Base-by-base conservation (phyloP, 2,329 filamentous ascomycete genomes). In the Sphaerulina vaccinii region DNA sequence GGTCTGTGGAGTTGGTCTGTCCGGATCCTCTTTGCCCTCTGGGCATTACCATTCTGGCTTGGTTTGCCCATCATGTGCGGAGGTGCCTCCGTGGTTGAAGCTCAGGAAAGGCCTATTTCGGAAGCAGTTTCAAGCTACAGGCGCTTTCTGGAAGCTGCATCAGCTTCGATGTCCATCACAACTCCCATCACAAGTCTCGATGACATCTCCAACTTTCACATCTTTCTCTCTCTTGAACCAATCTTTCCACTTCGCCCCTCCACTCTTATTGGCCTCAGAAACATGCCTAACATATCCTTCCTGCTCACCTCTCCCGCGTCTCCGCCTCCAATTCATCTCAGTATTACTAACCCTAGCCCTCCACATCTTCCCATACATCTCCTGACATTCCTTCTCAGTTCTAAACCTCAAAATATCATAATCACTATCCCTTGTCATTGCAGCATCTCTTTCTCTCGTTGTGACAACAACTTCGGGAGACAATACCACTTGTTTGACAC, bases 351-450 rank as follows among this genome's bases (percentile, higher is more conserved):
- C 41, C 24, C 54, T 56, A 19, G 40, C 27, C 41, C 54, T 49
- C 50, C 49, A 56, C 2, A n/a, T 33, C 13, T 16, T 18, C n/a
- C 50, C 54, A 50, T 51, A 56, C 2, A 49, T 16, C 10, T 15
- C 23, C 37, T 46, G 50, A 37, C 29, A 40, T 23, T 56, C 54
- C 40, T 6, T 23, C 32, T 53, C 50, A 5, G 54, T 46, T 23
- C 54, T 39, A 19, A 50, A 52, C 37, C 54, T 41, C 46, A 56
- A 21, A 13, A 56, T 40, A 43, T 52, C 53, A 32, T 50, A 56
- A 33, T 56, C 53, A 15, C 43, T 49, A 24, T 36, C 50, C 15
- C 40, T 40, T 36, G 49, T 56, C 53, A 56, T 50, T 10, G 40
- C 45, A 29, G 49, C 40, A 39, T 56, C 53, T 2, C 54, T 37